Base-by-base conservation (phyloP, 352 stramenopile species). In the Phytophthora fragariaefolia region DNA sequence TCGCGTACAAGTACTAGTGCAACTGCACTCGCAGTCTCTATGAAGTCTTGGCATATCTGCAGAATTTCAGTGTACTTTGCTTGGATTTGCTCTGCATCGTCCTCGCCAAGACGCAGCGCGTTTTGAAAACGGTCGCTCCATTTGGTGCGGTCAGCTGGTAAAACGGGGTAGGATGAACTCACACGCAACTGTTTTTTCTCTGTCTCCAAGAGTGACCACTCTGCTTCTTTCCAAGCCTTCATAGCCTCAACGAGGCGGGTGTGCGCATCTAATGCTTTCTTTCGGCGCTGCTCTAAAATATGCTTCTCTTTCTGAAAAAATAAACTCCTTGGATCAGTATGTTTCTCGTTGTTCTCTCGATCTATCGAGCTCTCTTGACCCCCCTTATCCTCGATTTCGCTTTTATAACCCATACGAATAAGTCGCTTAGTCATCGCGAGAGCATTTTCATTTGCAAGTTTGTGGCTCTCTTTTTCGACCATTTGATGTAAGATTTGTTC, bases 11-110 rank as follows among this genome's bases (percentile, higher is more conserved):
- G 72, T 2, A 93, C 86, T 12, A 83, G 58, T 0, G 90, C 91
- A 9, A 93, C 76, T 0, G 88, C 68, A 15, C 53, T 83, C 9
- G 87, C 85, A 6, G 80, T 89, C 30, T 92, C 80, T 2, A 98
- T 60, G 54, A 98, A 98, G 63, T 97, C 92, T 32, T 97, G 82
- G 42, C 86, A 96, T 17, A 98, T 77, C 30, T 90, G 84, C 43
- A 87, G 53, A 3, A 97, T 69, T 61, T 98, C 87, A 2, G 79
- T 85, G 69, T 97, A 97, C 48, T 97, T 97, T 6, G 69, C 62
- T 63, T 91, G 73, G 15, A 90, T 74, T 52, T 90, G 70, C 8
- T 77, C 43, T 4, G 63, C 34, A 10, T 77, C 57, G 0, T 10
- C 36, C 20, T 95, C 88, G 2, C 65, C 54, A 1, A 87, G 53